Base-by-base conservation (phyloP, 768 basidiomycete genomes). In the Cyclocybe cylindracea region DNA sequence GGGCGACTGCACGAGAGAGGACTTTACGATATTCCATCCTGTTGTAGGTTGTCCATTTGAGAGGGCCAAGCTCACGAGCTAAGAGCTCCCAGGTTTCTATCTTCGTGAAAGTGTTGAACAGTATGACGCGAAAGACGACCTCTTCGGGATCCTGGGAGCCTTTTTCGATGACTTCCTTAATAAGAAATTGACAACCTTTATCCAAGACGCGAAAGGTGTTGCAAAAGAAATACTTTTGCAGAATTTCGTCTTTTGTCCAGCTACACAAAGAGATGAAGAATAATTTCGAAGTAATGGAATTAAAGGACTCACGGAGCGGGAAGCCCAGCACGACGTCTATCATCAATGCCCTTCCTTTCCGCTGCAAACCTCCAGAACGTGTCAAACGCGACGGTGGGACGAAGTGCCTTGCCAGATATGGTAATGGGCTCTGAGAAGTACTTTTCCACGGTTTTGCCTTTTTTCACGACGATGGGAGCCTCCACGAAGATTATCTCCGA, bases 181-280 rank as follows among this genome's bases (percentile, higher is more conserved):
- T 75, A 50, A 91, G 72, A 55, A 77, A 92, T 59, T 92, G 90
- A 31, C 79, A 82, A 13, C 77, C 77, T 34, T 81, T 82, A 70
- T 92, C 90, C 39, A 85, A 75, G 7, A 90, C 82, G 34, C 90
- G 86, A 61, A 78, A 92, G 0, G 85, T 80, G 60, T 90, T 89
- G 69, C 87, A 89, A 63, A 90, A 91, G 31, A 74, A 76, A 57
- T 82, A 77, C 10, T 70, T 61, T 2, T 64, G 72, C 14, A 92
- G 71, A 44, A 86, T 80, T 2, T 66, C 60, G 62, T 92, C 87
- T 1, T 76, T 63, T 0, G 89, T 89, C 89, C 90, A 92, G 29
- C 85, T 86, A 50, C 19, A 52, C 39, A 31, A 24, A 39, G 37
- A 45, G 47, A 49, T 49, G 32, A 48, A 46, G 38, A 24, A 18